phyloP scores from a whole-genome alignment of 2,329 filamentous ascomycete species.

The Verticillium tricorpus region DNA sequence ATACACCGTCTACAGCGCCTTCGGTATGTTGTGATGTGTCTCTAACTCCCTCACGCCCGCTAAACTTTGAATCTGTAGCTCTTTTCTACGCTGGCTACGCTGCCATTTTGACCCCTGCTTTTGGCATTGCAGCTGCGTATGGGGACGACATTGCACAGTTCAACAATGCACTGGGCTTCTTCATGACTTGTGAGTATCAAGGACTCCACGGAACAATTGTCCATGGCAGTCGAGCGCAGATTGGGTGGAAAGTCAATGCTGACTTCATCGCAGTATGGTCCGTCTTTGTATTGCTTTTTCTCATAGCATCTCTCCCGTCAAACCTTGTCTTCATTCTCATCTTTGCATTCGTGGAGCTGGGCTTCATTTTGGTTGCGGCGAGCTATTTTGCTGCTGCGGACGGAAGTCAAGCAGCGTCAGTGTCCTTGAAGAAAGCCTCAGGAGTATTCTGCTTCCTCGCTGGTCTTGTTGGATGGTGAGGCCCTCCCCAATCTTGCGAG shows the following conservation, averaged over 20 bases:
- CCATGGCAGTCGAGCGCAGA: too few species aligned
- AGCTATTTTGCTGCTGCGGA: conserved; percentile 21
- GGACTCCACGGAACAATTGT: too few species aligned
- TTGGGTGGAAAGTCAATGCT: background rate
- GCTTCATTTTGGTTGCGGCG: conserved; percentile 15
- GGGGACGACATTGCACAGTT: conserved; percentile 16
- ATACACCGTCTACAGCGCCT: conserved; percentile 50
- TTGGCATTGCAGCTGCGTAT: conserved; percentile 19
- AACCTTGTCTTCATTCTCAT: conserved; percentile 19
- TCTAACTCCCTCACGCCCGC: too few species aligned
- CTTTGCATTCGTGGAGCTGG: conserved; percentile 17
- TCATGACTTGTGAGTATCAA: conserved; percentile 15
- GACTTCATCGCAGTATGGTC: conserved; percentile 16
- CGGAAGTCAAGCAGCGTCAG: conserved; percentile 10
- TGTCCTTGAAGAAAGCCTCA: conserved; percentile 16
- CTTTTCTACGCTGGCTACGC: conserved; percentile 21
- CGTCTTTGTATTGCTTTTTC: conserved; percentile 18
- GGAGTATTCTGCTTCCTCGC: conserved; percentile 20
- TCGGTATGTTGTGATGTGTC: conserved; percentile 28
- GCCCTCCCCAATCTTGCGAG: background rate
- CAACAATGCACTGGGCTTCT: conserved; percentile 21
- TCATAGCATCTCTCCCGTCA: conserved; percentile 18
- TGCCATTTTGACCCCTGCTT: conserved; percentile 18
- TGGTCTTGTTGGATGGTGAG: conserved; percentile 20
- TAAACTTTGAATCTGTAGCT: conserved; percentile 2